Evolutionary conservation across 768 basidiomycete genomes (phyloP).

Genomic region (Ramaria sp.): DNA sequence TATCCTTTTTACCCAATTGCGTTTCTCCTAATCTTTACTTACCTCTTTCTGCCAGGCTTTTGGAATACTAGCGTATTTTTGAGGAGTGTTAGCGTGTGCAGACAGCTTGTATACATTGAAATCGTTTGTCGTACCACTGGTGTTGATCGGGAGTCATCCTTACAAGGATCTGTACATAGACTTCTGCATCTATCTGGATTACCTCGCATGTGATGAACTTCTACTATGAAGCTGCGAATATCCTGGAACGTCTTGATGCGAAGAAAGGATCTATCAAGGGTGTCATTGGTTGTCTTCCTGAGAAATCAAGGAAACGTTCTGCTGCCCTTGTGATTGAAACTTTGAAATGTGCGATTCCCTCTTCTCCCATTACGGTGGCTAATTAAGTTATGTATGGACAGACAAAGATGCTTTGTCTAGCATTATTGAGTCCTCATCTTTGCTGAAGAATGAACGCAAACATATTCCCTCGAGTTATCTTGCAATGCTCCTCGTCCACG

Average conservation of each 20-base stretch:
- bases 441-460: conserved; percentile 67
- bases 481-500: conserved; percentile 82
- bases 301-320: conserved; percentile 65
- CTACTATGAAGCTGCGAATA: conserved; percentile 82
- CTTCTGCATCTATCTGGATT: neutral
- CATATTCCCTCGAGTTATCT: conserved; percentile 66
- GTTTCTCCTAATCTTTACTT: neutral
- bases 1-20: neutral
- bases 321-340: conserved; percentile 90
- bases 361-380: neutral
- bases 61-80: neutral
- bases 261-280: conserved; percentile 92
- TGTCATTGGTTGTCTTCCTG: conserved; percentile 58
- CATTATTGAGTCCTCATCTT: conserved; percentile 53
- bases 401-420: conserved; percentile 70
- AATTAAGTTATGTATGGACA: conserved; percentile 20
- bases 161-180: conserved; percentile 6
- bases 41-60: neutral
- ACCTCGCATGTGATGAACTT: conserved; percentile 63
- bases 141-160: neutral
- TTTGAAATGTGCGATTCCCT: conserved; percentile 66
- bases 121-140: conserved; percentile 1
- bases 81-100: too few relatives aligned
- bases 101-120: neutral
- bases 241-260: conserved; percentile 75